Conservation (phyloP, 768 basidiomycete genomes). For the Clavulina sp. region DNA sequence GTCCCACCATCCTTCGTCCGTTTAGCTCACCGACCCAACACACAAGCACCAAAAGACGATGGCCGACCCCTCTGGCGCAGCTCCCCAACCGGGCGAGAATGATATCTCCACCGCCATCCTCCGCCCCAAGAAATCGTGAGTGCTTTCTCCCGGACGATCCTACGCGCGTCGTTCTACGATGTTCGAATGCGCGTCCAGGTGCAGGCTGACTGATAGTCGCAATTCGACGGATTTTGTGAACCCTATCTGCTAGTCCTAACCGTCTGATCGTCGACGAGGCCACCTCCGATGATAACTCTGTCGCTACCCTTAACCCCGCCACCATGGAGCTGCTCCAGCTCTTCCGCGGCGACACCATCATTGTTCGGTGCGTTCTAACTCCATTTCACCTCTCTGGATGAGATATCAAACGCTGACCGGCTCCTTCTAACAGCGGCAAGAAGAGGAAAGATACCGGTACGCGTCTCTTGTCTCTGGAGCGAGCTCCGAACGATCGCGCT, state of each 20-base stretch:
- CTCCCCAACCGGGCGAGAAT: conserved; percentile 70
- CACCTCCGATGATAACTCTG: conserved; percentile 89
- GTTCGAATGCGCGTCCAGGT: conserved; percentile 10
- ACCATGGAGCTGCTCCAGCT: conserved; percentile 90
- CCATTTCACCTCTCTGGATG: conserved; percentile 5
- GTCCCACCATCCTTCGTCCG: no score
- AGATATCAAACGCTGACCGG: not conserved
- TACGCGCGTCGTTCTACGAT: conserved; percentile 2
- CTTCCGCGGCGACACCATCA: conserved; percentile 95
- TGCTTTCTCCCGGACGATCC: conserved; percentile 12
- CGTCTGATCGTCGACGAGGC: conserved; percentile 95
- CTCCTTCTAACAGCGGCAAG: conserved; percentile 63
- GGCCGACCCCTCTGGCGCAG: conserved; percentile 60
- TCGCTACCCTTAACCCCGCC: conserved; percentile 86
- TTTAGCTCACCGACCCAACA: no score
- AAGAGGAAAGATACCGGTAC: conserved; percentile 79
- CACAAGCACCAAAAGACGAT: no score
- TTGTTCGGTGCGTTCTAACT: conserved; percentile 48
- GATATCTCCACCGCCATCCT: conserved; percentile 91
- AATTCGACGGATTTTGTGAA: conserved; percentile 12
- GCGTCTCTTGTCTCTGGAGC: conserved; percentile 2
- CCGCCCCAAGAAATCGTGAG: conserved; percentile 93
- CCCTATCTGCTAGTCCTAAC: conserved; percentile 50
- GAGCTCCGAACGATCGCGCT: conserved; percentile 2
- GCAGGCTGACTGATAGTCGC: no score